Evolutionary conservation across 2,329 filamentous ascomycete species (phyloP), one percentile per base, ranked within the genome.

Genomic region (Monilinia fructicola): DNA sequence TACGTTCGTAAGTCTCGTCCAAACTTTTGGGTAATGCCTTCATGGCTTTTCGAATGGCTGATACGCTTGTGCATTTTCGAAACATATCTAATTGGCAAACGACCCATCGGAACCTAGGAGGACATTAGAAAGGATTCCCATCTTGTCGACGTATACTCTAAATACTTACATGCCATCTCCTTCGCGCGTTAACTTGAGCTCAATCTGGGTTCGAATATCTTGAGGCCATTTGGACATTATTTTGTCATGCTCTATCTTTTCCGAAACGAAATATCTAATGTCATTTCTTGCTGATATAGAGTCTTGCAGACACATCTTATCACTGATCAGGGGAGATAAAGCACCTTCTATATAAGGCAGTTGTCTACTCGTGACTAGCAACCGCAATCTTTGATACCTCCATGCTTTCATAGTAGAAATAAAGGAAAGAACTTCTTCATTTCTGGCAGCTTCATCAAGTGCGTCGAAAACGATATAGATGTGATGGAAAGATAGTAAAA

Each of bases 391-490:
- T n/a, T 67, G 58, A 54, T 68, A 54, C 23, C 60, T 38, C 69
- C 70, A 71, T 28, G 60, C 48, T 48, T 56, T 54, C 1, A 77
- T 68, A 7, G 74, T 70, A 1, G 70, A 55, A 28, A 78, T n/a
- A 18, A 71, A 42, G 26, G 74, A 40, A 5, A 79, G 69, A 28
- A 77, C 50, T 1, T 68, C 73, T 18, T 71, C 70, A 3, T 73
- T 71, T 26, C 70, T 59, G 3, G 64, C 56, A 54, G 77, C 77
- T 68, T 80, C 78, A 56, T 80, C 77, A 7, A 79, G 69, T 0
- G 78, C 78, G 66, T 80, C 78, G 3, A 79, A 12, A 2, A 79
- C 50, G 12, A 79, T 72, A 60, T 77, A 80, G 0, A 78, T 72
- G 10, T 76, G 65, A 0, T 74, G 48, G 53, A 79, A 79, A 4